Base-by-base conservation (phyloP, 2,329 filamentous ascomycete species). In the Alternaria arborescens region DNA sequence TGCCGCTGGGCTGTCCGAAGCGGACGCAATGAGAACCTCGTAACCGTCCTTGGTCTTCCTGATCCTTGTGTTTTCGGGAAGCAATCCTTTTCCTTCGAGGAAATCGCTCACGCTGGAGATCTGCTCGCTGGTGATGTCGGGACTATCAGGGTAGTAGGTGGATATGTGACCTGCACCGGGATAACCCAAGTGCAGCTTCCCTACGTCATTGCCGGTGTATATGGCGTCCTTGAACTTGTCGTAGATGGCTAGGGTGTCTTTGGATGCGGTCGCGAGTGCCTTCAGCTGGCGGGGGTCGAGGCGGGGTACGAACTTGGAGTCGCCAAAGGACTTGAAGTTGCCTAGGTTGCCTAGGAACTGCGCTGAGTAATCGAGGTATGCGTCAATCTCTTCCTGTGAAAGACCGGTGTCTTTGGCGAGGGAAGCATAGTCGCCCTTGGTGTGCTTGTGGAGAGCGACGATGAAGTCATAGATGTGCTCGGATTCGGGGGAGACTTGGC, bases 391-490 rank as follows among this genome's bases (percentile, higher is more conserved):
- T 7, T 72, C 72, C 16, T 75, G 59, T 0, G 80, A 79, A 6
- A 84, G 64, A 3, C 79, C 79, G 10, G 81, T 77, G 16, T 81
- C 72, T 41, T 80, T 77, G 50, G 79, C 77, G 8, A 84, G 74
- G 11, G 73, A 68, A 36, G 81, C 75, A 79, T 85, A 86, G 65
- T 85, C 78, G 30, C 84, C 84, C 50, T 80, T 75, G 69, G 78
- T 79, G 52, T 76, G 70, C 61, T 80, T 80, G 71, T 86, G 81
- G 10, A 86, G 72, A 8, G 80, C 77, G 55, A 86, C 71, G 44
- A 86, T 84, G 71, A 86, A 83, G 70, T 87, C 84, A 66, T 85
- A 86, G 56, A 86, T 85, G 40, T 71, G 68, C 64, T 83, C 83
- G 4, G 82, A 82, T 67, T 86, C 84, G 30, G 81, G 78, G 4